These are phyloP conservation scores for Mucuna pruriens DNA, from an alignment of 306 rosid species.

Conservation along the genomic window DNA sequence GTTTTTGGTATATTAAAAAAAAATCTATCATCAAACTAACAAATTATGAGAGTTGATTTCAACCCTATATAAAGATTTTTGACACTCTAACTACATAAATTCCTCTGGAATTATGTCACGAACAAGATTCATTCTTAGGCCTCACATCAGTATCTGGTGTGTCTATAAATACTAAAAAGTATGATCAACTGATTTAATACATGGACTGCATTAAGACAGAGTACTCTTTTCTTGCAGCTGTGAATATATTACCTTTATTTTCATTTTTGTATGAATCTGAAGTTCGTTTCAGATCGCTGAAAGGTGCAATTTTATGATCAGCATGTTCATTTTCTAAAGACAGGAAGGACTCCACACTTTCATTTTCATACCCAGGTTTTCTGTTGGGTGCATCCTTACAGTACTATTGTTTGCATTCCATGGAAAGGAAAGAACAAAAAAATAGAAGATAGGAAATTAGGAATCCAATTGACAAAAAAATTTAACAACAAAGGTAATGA, in stretches of 20 bases:
- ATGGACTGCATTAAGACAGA: background rate
- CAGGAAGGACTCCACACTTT: conserved; percentile 47
- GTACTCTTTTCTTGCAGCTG: background rate
- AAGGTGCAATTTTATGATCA: conserved; percentile 44
- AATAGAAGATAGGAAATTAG: background rate
- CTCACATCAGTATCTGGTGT: background rate
- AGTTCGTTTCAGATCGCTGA: conserved; percentile 44
- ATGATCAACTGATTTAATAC: background rate
- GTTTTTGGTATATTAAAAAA: background rate
- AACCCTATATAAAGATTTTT: background rate
- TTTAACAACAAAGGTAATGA: background rate
- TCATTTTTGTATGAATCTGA: conserved; percentile 36
- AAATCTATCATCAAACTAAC: background rate
- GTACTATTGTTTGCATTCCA: conserved; percentile 46
- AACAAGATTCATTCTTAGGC: background rate
- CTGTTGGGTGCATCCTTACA: conserved; percentile 23
- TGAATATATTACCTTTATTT: conserved; percentile 45
- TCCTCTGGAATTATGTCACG: conserved; percentile 3
- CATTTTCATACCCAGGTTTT: conserved; percentile 39
- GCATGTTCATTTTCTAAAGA: conserved; percentile 48
- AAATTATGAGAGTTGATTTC: background rate
- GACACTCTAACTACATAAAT: background rate
- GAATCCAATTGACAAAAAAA: conserved; percentile 30
- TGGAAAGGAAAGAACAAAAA: conserved; percentile 17
- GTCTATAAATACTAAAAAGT: background rate